Percentiles rank a stretch among this genome's conserved stretches.
These are phyloP conservation scores for Pyrenophora graminea DNA, from an alignment of 2,329 filamentous ascomycete species.

Conservation along the genomic window DNA sequence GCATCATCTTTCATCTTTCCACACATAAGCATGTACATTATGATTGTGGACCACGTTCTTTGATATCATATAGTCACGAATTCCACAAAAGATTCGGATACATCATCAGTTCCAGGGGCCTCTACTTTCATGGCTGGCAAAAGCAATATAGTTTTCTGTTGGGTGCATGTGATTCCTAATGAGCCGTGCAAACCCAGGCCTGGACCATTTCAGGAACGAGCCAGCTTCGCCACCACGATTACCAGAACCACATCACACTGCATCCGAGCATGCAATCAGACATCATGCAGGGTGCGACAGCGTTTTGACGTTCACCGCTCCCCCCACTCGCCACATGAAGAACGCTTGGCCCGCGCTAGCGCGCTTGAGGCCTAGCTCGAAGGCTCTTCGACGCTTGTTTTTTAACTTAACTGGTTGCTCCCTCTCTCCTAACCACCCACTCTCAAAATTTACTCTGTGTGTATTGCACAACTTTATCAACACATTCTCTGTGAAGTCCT, in stretches of 20 bases:
- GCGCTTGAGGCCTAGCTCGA: slow-evolving; percentile 20
- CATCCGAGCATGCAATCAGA: slow-evolving; percentile 12
- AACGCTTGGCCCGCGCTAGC: slow-evolving; percentile 9
- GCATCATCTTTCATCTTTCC: too few relatives aligned
- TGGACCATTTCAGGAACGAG: neutral
- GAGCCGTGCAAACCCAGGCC: neutral
- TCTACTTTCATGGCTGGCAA: neutral
- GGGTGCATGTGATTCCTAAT: neutral
- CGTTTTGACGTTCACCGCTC: slow-evolving; percentile 32
- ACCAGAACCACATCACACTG: slow-evolving; percentile 8
- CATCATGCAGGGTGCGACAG: slow-evolving; percentile 7
- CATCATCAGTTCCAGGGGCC: neutral
- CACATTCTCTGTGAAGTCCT: slow-evolving; percentile 45
- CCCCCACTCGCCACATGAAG: slow-evolving; percentile 27
- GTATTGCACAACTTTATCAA: slow-evolving; percentile 33
- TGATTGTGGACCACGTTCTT: too few relatives aligned
- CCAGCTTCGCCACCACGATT: slow-evolving; percentile 5
- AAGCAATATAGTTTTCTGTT: slow-evolving; percentile 1
- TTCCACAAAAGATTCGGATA: too few relatives aligned
- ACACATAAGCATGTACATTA: too few relatives aligned
- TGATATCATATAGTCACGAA: too few relatives aligned
- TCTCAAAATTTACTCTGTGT: slow-evolving; percentile 38
- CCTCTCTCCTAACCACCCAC: slow-evolving; percentile 34
- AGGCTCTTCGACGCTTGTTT: slow-evolving; percentile 28
- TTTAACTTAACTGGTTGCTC: slow-evolving; percentile 22